phyloP scores from a whole-genome alignment of 306 rosid genomes.

The Dalbergia cultrata region DNA sequence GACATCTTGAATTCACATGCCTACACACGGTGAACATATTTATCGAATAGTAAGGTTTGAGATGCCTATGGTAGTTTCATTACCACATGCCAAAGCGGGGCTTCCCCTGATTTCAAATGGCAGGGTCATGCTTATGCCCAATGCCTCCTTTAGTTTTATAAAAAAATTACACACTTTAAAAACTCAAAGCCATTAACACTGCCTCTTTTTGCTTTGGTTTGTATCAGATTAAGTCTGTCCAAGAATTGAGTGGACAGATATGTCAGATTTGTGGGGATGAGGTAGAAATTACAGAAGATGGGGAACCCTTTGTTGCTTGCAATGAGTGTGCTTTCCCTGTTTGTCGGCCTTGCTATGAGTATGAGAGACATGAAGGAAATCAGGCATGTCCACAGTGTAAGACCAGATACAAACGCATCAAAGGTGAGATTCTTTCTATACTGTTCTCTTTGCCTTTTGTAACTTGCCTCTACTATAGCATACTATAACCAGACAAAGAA shows the following conservation, averaged over 20 bases:
- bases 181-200: constrained; percentile 2
- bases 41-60: neutral
- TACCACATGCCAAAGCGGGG: neutral
- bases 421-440: constrained; percentile 63
- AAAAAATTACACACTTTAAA: neutral
- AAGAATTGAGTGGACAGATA: constrained; percentile 83
- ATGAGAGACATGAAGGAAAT: constrained; percentile 87
- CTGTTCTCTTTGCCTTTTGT: constrained; percentile 28
- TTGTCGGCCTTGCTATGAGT: constrained; percentile 88
- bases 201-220: constrained; percentile 33
- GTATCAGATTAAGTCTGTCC: constrained; percentile 76
- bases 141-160: neutral
- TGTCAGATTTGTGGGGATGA: constrained; percentile 92
- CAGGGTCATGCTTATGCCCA: constrained; percentile 13
- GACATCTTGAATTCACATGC: too few relatives aligned
- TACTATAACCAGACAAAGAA: constrained; percentile 49
- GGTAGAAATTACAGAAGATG: constrained; percentile 77
- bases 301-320: constrained; percentile 95
- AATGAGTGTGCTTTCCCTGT: constrained; percentile 96
- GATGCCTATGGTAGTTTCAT: constrained; percentile 31
- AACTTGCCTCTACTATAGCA: constrained; percentile 27
- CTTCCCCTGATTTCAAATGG: neutral
- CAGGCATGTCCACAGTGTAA: constrained; percentile 95
- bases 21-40: neutral
- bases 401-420: constrained; percentile 87